A percentile compares a stretch with the other conserved stretches of the same genome.
Conservation (phyloP, 805 yeast species). For the Crinitomyces ghanaensis region DNA sequence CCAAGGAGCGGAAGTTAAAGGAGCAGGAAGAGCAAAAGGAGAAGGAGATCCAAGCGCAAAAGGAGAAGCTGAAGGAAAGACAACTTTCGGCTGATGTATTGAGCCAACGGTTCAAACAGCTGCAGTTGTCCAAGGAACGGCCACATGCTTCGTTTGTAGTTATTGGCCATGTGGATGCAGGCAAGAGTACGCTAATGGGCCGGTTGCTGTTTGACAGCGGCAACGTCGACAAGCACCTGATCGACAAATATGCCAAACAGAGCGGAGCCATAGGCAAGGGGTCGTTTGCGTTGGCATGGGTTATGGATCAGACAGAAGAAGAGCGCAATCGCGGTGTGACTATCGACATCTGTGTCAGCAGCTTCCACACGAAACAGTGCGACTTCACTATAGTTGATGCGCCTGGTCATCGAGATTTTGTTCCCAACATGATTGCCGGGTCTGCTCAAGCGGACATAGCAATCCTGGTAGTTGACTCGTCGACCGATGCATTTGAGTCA, state of each 20-base stretch:
- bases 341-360: constrained; percentile 61
- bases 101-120: constrained; percentile 7
- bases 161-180: constrained; percentile 81
- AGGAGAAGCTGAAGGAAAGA: constrained; percentile 1
- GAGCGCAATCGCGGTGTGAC: constrained; percentile 71
- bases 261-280: constrained; percentile 59
- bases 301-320: constrained; percentile 69
- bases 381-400: constrained; percentile 69
- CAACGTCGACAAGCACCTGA: constrained; percentile 51
- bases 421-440: constrained; percentile 80
- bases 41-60: constrained; percentile 2
- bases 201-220: constrained; percentile 56
- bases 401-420: constrained; percentile 75
- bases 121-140: constrained; percentile 23
- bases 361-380: constrained; percentile 44
- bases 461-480: constrained; percentile 56
- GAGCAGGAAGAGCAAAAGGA: too few species aligned
- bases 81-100: not conserved
- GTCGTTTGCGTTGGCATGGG: constrained; percentile 78
- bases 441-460: constrained; percentile 71
- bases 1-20: too few species aligned
- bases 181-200: constrained; percentile 74
- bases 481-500: constrained; percentile 55
- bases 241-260: constrained; percentile 52
- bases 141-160: constrained; percentile 64